Evolutionary conservation across 2,329 filamentous ascomycete species (phyloP), one percentile per base, ranked within the genome.

Genomic region (Monilinia aucupariae): DNA sequence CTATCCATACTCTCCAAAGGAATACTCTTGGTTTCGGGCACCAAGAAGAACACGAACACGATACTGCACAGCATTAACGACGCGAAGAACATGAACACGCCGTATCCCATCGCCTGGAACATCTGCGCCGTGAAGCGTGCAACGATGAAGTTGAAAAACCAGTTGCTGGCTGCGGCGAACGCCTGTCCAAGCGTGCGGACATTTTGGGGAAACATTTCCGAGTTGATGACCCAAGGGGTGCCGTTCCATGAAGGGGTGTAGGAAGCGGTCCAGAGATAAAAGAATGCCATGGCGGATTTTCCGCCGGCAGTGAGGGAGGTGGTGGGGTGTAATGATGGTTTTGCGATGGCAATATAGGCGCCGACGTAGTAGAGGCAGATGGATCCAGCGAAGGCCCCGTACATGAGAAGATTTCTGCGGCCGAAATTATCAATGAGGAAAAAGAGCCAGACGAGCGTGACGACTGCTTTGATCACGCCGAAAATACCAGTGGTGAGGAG

Each of bases 141-240:
- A 67, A 90, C 82, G 71, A 90, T 79, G 73, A 90, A 89, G 74
- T 89, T 90, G 76, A 78, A 74, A 66, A 75, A 74, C 88, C 88
- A 91, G 74, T 91, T 90, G 75, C 83, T 87, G 3, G 84, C 84
- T 0, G 87, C 84, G 0, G 89, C 89, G 45, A 81, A 87, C 12
- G 89, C 88, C 71, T 91, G 88, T 1, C 87, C 88, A 0, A 92
- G 79, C 0, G 85, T 84, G 59, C 87, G 81, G 20, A 85, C 84
- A 75, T 87, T 87, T 67, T 85, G 82, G 64, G 69, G 68, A 51
- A 70, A 72, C 55, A 72, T 72, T 20, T 72, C 70, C 1, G 69
- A 65, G 51, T 66, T 66, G 60, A 71, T 70, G 49, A 72, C 68
- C 70, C 70, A 71, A 10, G 68, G 67, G 0, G 71, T 70, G 12